Evolutionary conservation across 805 yeast species (phyloP).

Genomic region (Teunomyces panamensis): DNA sequence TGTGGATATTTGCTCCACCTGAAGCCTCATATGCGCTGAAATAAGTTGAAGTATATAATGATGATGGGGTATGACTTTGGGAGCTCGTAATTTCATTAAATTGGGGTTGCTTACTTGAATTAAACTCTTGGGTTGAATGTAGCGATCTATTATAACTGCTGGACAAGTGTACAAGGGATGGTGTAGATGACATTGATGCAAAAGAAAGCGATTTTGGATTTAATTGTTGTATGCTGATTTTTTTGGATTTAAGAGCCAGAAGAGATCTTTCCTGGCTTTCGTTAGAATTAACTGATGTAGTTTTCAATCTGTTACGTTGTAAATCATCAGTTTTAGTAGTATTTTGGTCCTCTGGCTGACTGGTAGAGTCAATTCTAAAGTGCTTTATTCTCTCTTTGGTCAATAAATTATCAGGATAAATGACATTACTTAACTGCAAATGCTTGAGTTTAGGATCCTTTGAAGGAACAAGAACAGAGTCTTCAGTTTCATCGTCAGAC

Average conservation of each 20-base stretch:
- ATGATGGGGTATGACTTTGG: not conserved
- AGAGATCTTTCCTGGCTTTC: not conserved
- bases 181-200: not conserved
- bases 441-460: conserved; percentile 21
- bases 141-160: not conserved
- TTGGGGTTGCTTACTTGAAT: not conserved
- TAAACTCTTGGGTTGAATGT: not conserved
- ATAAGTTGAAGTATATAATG: not conserved
- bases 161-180: not conserved
- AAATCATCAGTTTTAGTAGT: no score
- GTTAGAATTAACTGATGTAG: no score
- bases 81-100: not conserved
- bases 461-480: conserved; percentile 14
- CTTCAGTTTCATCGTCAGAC: not conserved
- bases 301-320: no score
- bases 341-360: not conserved
- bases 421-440: conserved; percentile 17
- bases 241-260: not conserved
- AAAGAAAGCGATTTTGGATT: not conserved
- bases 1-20: not conserved
- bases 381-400: not conserved
- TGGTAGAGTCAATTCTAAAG: not conserved
- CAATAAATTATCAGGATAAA: conserved; percentile 18
- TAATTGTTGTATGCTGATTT: not conserved
- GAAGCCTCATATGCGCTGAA: not conserved